Conservation (phyloP, 352 stramenopile species). For the Pythium guiyangense region DNA sequence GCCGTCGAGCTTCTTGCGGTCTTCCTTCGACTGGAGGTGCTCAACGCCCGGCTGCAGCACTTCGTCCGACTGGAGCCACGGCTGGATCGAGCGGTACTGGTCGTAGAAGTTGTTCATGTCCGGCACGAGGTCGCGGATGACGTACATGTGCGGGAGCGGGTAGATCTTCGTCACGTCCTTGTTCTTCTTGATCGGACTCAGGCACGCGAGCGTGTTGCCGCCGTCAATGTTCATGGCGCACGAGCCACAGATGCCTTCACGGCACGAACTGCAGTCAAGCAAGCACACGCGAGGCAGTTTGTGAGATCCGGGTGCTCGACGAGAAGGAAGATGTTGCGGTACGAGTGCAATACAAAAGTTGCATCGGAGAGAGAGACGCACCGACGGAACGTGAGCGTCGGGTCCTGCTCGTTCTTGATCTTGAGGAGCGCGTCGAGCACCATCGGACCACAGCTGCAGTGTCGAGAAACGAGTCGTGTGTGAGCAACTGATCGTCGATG, state of each 20-base stretch:
- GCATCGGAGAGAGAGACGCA: slow-evolving; percentile 14
- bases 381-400: slow-evolving; percentile 97
- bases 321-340: too few relatives aligned
- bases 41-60: slow-evolving; percentile 85
- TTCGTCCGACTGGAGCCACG: slow-evolving; percentile 96
- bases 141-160: slow-evolving; percentile 99
- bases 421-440: slow-evolving; percentile 99
- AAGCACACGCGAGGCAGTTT: slow-evolving; percentile 2
- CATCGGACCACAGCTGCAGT: slow-evolving; percentile 93
- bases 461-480: slow-evolving; percentile 3
- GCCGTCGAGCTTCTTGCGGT: slow-evolving; percentile 99
- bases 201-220: slow-evolving; percentile 97
- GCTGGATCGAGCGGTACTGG: slow-evolving; percentile 97
- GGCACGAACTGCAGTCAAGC: slow-evolving; percentile 83
- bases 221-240: slow-evolving; percentile 99
- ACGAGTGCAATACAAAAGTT: too few relatives aligned
- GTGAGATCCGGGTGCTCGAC: too few relatives aligned
- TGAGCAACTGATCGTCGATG: neutral
- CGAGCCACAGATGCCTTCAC: slow-evolving; percentile 99
- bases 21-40: slow-evolving; percentile 90
- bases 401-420: slow-evolving; percentile 99
- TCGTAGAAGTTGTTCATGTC: slow-evolving; percentile 99
- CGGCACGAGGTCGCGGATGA: slow-evolving; percentile 98
- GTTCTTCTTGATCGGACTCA: slow-evolving; percentile 96
- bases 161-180: slow-evolving; percentile 96